Evolutionary conservation across 1,284 basidiomycete genomes (phyloP), one percentile per base, ranked within the genome.

Genomic region (Leccinum pachyderme): DNA sequence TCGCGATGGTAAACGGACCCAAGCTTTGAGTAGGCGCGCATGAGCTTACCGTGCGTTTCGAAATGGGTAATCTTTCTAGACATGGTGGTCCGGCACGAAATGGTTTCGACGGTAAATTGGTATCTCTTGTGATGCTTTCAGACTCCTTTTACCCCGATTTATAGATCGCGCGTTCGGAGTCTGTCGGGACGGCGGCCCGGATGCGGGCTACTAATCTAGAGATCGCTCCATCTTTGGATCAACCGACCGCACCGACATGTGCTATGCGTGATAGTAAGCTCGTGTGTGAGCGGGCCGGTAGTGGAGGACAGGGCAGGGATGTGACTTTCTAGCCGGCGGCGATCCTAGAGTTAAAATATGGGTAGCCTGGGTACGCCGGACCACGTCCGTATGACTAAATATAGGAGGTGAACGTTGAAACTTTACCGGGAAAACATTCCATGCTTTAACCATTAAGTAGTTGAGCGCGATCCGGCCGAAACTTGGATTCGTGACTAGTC

Each of bases 41-140:
- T 29, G 50, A 12, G 24, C 58, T 33, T 52, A 72, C 68, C 71
- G 50, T 74, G 74, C 15, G 69, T 75, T 62, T 75, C 65, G 45
- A 73, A 75, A 53, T 55, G 66, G 9, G 67, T 69, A 54, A 75
- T 74, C 51, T 52, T 77, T 51, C 62, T 61, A 43, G 69, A 33
- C 69, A 72, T 72, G 39, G 35, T 35, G 15, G 27, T 43, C 8
- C 24, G 44, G 12, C 27, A 22, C 25, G 7, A 15, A 4, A 22
- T 15, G 15, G 29, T 24, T 27, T 54, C 8, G 15, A 44, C 24
- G 5, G 47, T 24, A 24, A 15, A 24, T 33, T 18, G 41, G 33
- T 25, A n/a, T 46, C 24, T 18, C 22, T 15, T 15, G 29, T n/a
- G 9, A 39, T 28, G 22, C 27, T 44, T 49, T 29, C 33, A 33